Base-by-base conservation (phyloP, 106 monocot genomes). In the Triglochin maritima region DNA sequence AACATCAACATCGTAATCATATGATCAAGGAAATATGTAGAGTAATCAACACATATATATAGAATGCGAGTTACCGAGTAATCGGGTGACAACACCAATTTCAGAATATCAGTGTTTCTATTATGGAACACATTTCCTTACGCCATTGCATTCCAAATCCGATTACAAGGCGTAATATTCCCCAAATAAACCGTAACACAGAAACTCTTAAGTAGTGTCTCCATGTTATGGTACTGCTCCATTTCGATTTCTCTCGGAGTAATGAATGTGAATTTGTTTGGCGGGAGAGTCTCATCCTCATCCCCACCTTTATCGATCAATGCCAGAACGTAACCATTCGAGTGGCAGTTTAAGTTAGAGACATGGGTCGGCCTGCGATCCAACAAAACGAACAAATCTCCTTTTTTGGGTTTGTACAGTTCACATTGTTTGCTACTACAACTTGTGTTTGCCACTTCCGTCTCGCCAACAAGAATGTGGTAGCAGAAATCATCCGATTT, bases 341-440 rank as follows among this genome's bases (percentile, higher is more conserved):
- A 67, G 63, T 65, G 16, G 15, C 9, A n/a, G n/a, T 29, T 77
- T 4, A 78, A 47, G 7, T 72, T 55, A 9, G 79, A 76, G 7
- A 70, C 14, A 52, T 71, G 67, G 5, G 1, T 47, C 7, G 76
- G 77, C 48, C 57, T 66, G 14, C 7, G 8, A 4, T 80, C 71
- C 4, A 71, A 68, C 29, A 81, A 13, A 44, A 72, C 53, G 66
- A 81, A 59, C 2, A 85, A 47, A 53, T 81, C 78, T 0, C 67
- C 80, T 12, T 7, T 6, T 17, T 63, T 74, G 5, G 78, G 81
- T 56, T 5, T 55, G 47, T 78, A 78, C 55, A 47, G 12, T 71
- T 66, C 63, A n/a, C 44, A 53, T n/a, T n/a, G n/a, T n/a, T n/a
- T n/a, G n/a, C n/a, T n/a, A n/a, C n/a, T n/a, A n/a, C n/a, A n/a